Evolutionary conservation across 108 stramenopile species (phyloP), one percentile per base, ranked within the genome.

Genomic region (Chaetoceros muelleri): DNA sequence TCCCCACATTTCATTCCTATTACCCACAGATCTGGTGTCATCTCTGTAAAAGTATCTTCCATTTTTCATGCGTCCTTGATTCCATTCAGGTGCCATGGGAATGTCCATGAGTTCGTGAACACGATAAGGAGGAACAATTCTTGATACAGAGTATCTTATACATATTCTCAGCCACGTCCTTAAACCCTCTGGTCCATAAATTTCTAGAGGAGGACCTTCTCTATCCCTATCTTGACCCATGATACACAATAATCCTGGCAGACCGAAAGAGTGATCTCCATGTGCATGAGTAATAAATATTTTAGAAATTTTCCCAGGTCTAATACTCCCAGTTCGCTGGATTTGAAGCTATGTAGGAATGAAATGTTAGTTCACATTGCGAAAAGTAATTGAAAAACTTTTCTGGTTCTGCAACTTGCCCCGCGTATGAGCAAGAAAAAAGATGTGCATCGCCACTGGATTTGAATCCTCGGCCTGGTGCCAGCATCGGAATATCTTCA

Each of bases 261-360:
- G 73, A 17, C 95, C 97, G 69, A 96, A 95, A 52, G 73, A 71
- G 61, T 96, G 87, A 60, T 89, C 73, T 20, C 96, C 96, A 64
- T 98, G 97, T 16, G 79, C 80, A 68, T 98, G 97, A 0, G 97
- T 95, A 26, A 96, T 48, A 75, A 98, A 98, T 30, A 98, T 96
- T 51, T 83, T 82, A 3, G 73, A 71, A 16, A 94, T 82, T 52
- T 84, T 90, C 28, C 84, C 75, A 0, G 90, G 82, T 53, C 70
- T 70, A 16, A 96, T 50, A 26, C 74, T 72, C 17, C 70, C 30
- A 0, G 90, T 86, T 48, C 67, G 65, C 62, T 92, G 86, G 25
- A 87, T 61, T 53, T 80, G 80, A 1, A 81, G 73, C 70, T 84
- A 60, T n/a, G 5, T 18, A 24, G 49, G 13, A 31, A 48, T 62